Percentiles rank a stretch among this genome's conserved stretches.
Evolutionary conservation across 305 asterid genomes (phyloP).

Genomic region (Petunia hybrid): DNA sequence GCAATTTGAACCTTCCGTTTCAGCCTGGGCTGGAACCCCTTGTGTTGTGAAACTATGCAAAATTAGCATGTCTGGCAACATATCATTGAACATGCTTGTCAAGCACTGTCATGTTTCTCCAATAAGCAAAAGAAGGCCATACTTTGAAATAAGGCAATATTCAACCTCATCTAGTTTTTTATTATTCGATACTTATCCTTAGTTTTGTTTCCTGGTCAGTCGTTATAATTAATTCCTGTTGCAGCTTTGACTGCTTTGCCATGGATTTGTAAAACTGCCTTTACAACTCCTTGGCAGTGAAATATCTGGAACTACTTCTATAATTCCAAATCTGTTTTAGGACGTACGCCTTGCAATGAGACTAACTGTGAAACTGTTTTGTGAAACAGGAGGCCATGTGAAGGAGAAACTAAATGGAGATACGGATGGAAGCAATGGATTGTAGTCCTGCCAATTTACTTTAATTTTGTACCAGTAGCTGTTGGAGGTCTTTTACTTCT

Average conservation of each 20-base stretch:
- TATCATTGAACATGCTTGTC: neutral
- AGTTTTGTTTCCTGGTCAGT: neutral
- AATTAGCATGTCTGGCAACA: neutral
- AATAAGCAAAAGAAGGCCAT: neutral
- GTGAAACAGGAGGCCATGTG: neutral
- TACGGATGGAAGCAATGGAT: neutral
- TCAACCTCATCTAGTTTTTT: neutral
- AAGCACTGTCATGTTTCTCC: neutral
- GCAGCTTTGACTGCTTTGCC: neutral
- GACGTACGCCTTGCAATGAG: neutral
- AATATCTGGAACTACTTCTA: neutral
- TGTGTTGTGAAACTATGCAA: neutral
- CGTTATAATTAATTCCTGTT: neutral
- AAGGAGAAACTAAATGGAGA: conserved; percentile 17
- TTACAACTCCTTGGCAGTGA: conserved; percentile 7
- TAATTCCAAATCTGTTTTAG: neutral
- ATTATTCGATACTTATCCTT: neutral
- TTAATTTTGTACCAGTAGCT: conserved; percentile 6
- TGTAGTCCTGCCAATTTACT: neutral
- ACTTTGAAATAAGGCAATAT: too few relatives aligned
- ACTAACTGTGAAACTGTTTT: conserved; percentile 9
- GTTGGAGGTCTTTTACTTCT: neutral
- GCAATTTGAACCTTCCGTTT: neutral
- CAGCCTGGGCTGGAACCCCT: neutral
- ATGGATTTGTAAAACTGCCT: neutral